phyloP scores from a whole-genome alignment of 768 basidiomycete species.

The Termitomyces sp. region DNA sequence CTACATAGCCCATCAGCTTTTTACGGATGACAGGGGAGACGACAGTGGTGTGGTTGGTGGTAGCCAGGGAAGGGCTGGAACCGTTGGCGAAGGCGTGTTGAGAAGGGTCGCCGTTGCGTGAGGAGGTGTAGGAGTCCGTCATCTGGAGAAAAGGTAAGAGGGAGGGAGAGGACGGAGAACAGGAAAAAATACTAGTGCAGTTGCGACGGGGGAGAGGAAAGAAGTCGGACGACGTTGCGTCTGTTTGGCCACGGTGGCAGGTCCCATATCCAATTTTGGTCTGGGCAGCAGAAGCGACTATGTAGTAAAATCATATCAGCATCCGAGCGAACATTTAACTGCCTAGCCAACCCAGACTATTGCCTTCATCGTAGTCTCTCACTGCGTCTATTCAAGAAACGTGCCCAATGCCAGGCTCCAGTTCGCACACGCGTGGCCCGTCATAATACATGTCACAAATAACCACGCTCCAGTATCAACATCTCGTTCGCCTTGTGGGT shows the following conservation, averaged over 20 bases:
- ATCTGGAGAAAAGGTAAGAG: slow-evolving; percentile 42
- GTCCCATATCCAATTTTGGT: slow-evolving; percentile 38
- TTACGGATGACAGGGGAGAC: slow-evolving; percentile 64
- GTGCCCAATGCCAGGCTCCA: not conserved
- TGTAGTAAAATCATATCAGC: slow-evolving; percentile 9
- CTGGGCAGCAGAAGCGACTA: slow-evolving; percentile 46
- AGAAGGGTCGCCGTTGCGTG: slow-evolving; percentile 58
- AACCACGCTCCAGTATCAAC: slow-evolving; percentile 21
- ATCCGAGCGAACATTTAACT: not conserved
- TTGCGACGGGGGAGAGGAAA: slow-evolving; percentile 50
- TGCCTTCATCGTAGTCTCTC: slow-evolving; percentile 18
- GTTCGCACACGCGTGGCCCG: not conserved
- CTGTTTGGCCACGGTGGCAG: slow-evolving; percentile 45
- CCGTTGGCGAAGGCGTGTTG: slow-evolving; percentile 61
- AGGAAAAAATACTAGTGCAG: slow-evolving; percentile 48
- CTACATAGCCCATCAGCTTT: slow-evolving; percentile 94
- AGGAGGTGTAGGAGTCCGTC: slow-evolving; percentile 73
- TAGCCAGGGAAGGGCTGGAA: slow-evolving; percentile 57
- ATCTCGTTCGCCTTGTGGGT: slow-evolving; percentile 22
- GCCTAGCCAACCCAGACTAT: slow-evolving; percentile 24
- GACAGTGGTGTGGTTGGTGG: slow-evolving; percentile 29
- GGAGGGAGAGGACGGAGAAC: slow-evolving; percentile 24
- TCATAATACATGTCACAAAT: slow-evolving; percentile 8
- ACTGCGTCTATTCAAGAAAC: not conserved
- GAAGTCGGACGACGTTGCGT: slow-evolving; percentile 44